These are phyloP conservation scores for Papilionanthe hybrid DNA, from an alignment of 116 monocot species.

Conservation along the genomic window DNA sequence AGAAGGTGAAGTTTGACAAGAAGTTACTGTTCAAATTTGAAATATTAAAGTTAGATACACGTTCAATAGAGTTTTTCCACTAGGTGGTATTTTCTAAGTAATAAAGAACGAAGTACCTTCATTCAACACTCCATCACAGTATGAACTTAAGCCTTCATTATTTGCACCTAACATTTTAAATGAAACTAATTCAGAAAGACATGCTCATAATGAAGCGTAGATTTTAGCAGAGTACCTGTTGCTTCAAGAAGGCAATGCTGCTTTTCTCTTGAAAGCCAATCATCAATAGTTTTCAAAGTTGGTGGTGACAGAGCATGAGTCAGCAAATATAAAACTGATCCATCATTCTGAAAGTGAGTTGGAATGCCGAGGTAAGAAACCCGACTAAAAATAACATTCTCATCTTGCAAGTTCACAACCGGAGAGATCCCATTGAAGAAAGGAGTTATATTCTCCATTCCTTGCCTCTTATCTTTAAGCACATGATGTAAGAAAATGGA, in stretches of 20 bases:
- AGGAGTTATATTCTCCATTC: slow-evolving; percentile 22
- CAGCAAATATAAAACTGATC: slow-evolving; percentile 69
- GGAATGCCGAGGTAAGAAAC: slow-evolving; percentile 47
- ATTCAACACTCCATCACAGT: neutral
- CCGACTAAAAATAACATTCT: slow-evolving; percentile 12
- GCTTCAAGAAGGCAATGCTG: slow-evolving; percentile 3
- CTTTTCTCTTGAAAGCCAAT: slow-evolving; percentile 43
- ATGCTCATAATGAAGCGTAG: neutral
- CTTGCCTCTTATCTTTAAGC: slow-evolving; percentile 23
- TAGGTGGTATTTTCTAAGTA: neutral
- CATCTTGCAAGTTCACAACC: slow-evolving; percentile 14
- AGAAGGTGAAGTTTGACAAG: slow-evolving; percentile 8
- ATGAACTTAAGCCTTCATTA: neutral
- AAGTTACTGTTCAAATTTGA: slow-evolving; percentile 15
- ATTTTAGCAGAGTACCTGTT: slow-evolving; percentile 17
- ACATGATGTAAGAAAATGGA: neutral
- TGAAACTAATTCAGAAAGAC: neutral
- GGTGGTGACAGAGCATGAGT: slow-evolving; percentile 71
- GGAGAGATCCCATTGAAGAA: slow-evolving; percentile 25
- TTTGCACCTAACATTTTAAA: slow-evolving; percentile 9
- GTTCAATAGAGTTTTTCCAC: neutral
- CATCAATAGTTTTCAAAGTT: slow-evolving; percentile 37
- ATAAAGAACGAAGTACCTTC: neutral
- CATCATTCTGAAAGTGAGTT: slow-evolving; percentile 90
- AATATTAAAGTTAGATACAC: neutral